Evolutionary conservation across 1,139 yeast species (phyloP), one percentile per base, ranked within the genome.

Genomic region (Casaregolazyma suthepensis): DNA sequence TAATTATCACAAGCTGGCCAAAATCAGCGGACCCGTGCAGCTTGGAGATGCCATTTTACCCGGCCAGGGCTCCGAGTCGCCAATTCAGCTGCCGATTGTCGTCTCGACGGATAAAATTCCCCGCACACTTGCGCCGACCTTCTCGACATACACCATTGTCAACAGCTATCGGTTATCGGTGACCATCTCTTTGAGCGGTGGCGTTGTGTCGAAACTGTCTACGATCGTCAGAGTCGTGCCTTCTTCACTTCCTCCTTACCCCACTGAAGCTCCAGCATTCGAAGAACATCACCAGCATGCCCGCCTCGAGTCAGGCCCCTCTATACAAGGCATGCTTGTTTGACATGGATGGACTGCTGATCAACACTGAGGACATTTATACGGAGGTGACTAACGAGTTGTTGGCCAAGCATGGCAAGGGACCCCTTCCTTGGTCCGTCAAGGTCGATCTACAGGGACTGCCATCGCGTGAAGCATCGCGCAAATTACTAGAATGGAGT

Each of bases 331-430:
- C 97, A 56, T 90, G 97, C 76, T 85, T 91, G 54, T 91, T 91
- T 70, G 91, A 93, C 75, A 90, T 93, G 97, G 98, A 93, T 67
- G 99, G 99, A 1, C 80, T 95, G 29, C 75, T 93, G 58, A 79
- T 93, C 65, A 88, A 91, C 71, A 87, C 97, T 1, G 99, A 93
- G 69, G 95, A 87, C 59, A 76, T 90, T 55, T 93, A 93, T 68
- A 91, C 99, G 0, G 81, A 81, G 56, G 86, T 87, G 3, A 74
- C 87, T 45, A 79, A 85, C 49, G 83, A 80, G 53, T 69, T 89
- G 5, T 76, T 93, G 45, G 80, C 80, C 10, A 75, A 76, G 54
- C 84, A 79, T 62, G 89, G 86, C 37, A 87, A 84, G 61, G 90
- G 90, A 0, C 83, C 87, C 1, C 75, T 93, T 59, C 85, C 94